Base-by-base conservation (phyloP, 805 yeast genomes). In the Wickerhamiella azyma region DNA sequence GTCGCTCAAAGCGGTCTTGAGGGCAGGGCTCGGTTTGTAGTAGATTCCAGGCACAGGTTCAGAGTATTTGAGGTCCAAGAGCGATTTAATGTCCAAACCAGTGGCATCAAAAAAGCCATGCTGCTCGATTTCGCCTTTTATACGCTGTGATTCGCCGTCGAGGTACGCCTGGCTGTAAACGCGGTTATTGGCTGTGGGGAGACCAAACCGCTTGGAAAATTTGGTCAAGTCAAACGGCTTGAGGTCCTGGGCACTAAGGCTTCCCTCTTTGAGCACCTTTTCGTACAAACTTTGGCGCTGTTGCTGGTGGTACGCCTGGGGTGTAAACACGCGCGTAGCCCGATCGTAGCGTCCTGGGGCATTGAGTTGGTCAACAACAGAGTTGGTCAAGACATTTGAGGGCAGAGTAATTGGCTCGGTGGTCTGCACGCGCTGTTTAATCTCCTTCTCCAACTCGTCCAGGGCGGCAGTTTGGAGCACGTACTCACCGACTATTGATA, bases 81-180 rank as follows among this genome's bases (percentile, higher is more conserved):
- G 37, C n/a, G 13, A 18, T 4, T 14, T n/a, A 3, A 49, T 17
- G 3, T 47, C 48, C 2, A 46, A 21, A 28, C 45, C 52, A 10
- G 50, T 30, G 17, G 48, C 29, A 39, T 52, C 57, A 28, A 42
- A 47, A 28, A 36, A 50, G 3, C 52, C 43, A 26, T n/a, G 21
- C 16, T 36, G 19, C 9, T 44, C 45, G 9, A 55, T 45, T 2
- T 29, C 29, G 6, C 26, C 21, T 9, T 26, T 37, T 9, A 50
- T 39, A 2, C 28, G 29, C 9, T 11, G 26, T 14, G 13, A 28
- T 26, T 43, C 43, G 29, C 14, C 16, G 2, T 29, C 43, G 10
- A 49, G 26, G 28, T 48, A 50, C 32, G 26, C 43, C 9, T 17
- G 18, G 13, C 46, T 37, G 21, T 32, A 26, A 3, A 24, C 39